phyloP scores from a whole-genome alignment of 192 early-diverging fungal genomes.

The Irineochytrium annulatum region DNA sequence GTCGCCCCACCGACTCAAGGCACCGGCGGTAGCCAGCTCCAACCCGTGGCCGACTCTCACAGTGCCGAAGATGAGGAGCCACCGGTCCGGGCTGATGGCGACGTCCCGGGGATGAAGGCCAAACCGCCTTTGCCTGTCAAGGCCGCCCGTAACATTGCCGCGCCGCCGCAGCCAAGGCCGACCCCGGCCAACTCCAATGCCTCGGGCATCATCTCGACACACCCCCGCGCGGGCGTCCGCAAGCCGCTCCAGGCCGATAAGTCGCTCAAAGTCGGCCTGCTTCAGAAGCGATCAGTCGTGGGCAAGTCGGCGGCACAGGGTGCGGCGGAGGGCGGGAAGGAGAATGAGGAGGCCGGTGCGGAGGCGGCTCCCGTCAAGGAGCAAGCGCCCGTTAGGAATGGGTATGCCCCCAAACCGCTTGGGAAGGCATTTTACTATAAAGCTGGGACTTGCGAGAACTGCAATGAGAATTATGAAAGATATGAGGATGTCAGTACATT shows the following conservation, averaged over 20 bases:
- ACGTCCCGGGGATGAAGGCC: too few relatives aligned
- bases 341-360: neutral
- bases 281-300: neutral
- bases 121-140: too few relatives aligned
- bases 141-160: too few relatives aligned
- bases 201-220: too few relatives aligned
- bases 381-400: neutral
- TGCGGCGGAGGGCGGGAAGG: neutral
- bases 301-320: neutral
- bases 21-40: neutral
- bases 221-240: too few relatives aligned
- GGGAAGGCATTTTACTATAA: neutral
- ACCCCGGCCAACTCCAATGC: too few relatives aligned
- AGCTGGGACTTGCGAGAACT: neutral
- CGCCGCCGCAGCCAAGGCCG: too few relatives aligned
- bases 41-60: neutral
- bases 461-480: neutral
- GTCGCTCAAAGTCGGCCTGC: neutral
- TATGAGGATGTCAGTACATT: slow-evolving; percentile 1
- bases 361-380: neutral
- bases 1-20: neutral
- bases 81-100: too few relatives aligned
- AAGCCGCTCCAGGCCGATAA: neutral
- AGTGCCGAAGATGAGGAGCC: neutral
- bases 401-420: too few relatives aligned